Evolutionary conservation across 1,284 basidiomycete species (phyloP).

Genomic region (Termitomyces sp.): DNA sequence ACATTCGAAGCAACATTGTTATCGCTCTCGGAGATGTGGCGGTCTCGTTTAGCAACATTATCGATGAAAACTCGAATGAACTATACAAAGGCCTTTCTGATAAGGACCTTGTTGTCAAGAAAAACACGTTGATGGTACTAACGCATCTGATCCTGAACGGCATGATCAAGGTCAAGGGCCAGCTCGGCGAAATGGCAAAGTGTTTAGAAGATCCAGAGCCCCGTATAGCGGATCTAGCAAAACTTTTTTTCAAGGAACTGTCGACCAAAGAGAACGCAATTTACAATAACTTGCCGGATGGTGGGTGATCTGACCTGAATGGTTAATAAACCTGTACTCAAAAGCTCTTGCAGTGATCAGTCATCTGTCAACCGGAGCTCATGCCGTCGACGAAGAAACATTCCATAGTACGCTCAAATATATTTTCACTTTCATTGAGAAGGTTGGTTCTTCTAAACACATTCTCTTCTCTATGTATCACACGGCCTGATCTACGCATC

Average conservation of each 20-base stretch:
- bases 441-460: constrained; percentile 43
- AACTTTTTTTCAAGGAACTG: constrained; percentile 94
- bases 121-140: constrained; percentile 98
- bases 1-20: constrained; percentile 92
- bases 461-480: neutral
- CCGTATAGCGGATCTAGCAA: constrained; percentile 89
- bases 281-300: constrained; percentile 96
- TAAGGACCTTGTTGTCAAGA: constrained; percentile 87
- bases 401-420: constrained; percentile 94
- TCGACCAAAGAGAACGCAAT: constrained; percentile 99
- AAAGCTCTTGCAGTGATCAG: constrained; percentile 69
- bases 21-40: constrained; percentile 97
- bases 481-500: neutral
- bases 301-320: constrained; percentile 31
- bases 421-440: constrained; percentile 97
- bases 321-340: constrained; percentile 6
- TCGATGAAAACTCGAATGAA: constrained; percentile 96
- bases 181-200: constrained; percentile 99
- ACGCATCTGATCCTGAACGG: constrained; percentile 97
- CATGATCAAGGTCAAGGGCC: constrained; percentile 99
- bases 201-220: constrained; percentile 93
- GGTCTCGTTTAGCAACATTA: constrained; percentile 92
- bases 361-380: constrained; percentile 89
- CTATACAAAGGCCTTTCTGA: constrained; percentile 94
- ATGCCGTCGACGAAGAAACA: constrained; percentile 88